Evolutionary conservation across 2,329 filamentous ascomycete genomes (phyloP), one percentile per base, ranked within the genome.

Genomic region (Lecanosticta acicola): DNA sequence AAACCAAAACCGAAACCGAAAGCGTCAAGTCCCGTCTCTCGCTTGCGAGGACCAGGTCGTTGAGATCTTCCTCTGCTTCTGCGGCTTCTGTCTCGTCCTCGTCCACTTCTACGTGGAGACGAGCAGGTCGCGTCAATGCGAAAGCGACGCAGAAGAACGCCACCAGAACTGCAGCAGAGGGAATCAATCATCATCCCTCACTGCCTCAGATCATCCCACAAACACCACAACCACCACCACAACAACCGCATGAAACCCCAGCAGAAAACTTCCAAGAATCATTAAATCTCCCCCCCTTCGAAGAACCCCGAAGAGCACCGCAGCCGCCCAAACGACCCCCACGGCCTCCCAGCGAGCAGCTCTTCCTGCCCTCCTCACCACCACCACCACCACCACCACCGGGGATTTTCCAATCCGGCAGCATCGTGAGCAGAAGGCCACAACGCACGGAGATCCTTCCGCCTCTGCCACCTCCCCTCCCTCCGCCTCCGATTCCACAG

Each of bases 281-380:
- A n/a, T 37, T 26, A 1, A 24, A 40, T 3, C 14, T 47, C 3
- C 41, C 52, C 11, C 37, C 48, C 3, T 46, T 41, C 20, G 50
- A 50, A 29, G 40, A 50, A 40, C 53, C 54, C 1, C 40, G 49
- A 38, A 41, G 35, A 19, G 51, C 55, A 21, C 53, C 53, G 14
- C 33, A 18, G 36, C 53, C 58, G 24, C 58, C 58, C 3, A 55
- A 49, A 35, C 52, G 51, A 38, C 52, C 55, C 18, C 46, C 54
- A 16, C 48, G 56, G 18, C 51, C 57, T 19, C 39, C 54, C 4
- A 52, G 49, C 26, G 51, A 56, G 14, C n/a, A n/a, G n/a, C 44
- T 53, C 19, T 48, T 53, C 35, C 29, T 53, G n/a, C 46, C 42
- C 3, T 39, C 51, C 4, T 36, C 43, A 21, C 40, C 43, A n/a